Evolutionary conservation across 73 alveolate species (phyloP).

Genomic region (Breviolum minutum): DNA sequence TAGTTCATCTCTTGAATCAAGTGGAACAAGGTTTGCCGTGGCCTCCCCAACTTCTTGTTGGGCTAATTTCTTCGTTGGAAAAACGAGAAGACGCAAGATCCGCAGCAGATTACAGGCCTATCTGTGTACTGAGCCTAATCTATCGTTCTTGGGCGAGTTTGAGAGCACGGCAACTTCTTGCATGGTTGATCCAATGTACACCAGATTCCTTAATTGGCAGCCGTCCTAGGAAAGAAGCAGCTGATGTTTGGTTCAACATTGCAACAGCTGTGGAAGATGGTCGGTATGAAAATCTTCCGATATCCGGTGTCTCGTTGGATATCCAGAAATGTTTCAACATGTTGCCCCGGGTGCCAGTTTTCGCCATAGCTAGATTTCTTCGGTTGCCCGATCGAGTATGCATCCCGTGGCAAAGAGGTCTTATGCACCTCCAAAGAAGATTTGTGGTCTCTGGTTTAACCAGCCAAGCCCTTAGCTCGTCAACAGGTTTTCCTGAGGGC

Average conservation of each 20-base stretch:
- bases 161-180: background rate
- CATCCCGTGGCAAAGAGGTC: background rate
- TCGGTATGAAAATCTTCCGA: no score
- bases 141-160: background rate
- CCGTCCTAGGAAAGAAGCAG: background rate
- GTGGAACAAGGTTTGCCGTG: background rate
- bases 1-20: no score
- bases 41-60: background rate
- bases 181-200: background rate
- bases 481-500: background rate
- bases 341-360: background rate
- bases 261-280: background rate
- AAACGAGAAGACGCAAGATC: background rate
- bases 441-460: background rate
- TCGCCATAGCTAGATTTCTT: background rate
- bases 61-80: background rate
- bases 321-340: no score
- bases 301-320: background rate
- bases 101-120: background rate
- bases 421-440: background rate
- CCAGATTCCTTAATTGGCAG: background rate
- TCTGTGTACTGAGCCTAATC: background rate
- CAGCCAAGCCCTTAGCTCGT: background rate
- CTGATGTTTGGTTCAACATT: background rate
- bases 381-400: background rate